phyloP scores from a whole-genome alignment of 495 filamentous ascomycete species.

The Xylaria cubensis region DNA sequence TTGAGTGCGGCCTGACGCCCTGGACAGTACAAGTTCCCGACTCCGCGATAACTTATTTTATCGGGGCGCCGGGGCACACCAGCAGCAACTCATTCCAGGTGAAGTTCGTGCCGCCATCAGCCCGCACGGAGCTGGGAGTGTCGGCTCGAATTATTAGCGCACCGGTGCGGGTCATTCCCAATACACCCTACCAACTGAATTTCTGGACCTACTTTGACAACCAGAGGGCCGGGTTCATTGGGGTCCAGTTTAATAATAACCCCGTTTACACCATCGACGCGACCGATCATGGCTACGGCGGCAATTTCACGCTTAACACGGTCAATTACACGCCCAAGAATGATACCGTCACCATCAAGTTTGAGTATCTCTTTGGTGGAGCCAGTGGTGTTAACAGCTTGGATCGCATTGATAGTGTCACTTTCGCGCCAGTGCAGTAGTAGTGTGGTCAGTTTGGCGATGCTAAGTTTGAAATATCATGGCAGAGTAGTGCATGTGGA shows the following conservation, averaged over 20 bases:
- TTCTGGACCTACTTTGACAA: constrained; percentile 18
- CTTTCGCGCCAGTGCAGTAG: neutral
- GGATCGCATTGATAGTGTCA: constrained; percentile 11
- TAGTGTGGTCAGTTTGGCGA: neutral
- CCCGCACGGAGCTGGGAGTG: neutral
- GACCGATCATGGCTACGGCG: constrained; percentile 2
- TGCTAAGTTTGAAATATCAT: neutral
- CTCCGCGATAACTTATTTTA: constrained; percentile 15
- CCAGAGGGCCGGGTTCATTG: neutral
- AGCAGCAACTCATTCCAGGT: constrained; percentile 20
- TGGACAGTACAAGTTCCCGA: constrained; percentile 35
- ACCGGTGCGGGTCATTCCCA: neutral
- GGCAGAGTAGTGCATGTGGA: neutral
- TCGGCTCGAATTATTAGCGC: constrained; percentile 6
- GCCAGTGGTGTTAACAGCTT: neutral
- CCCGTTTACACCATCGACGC: constrained; percentile 52
- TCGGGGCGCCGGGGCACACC: neutral
- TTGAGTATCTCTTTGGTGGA: constrained; percentile 9
- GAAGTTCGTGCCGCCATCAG: neutral
- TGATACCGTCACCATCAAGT: constrained; percentile 22
- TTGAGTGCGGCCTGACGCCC: constrained; percentile 32
- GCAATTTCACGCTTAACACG: constrained; percentile 11
- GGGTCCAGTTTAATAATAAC: neutral
- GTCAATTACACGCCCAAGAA: constrained; percentile 11
- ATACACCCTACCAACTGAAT: neutral